Conservation (phyloP, 1,284 basidiomycete species). For the Tremellales sp. region DNA sequence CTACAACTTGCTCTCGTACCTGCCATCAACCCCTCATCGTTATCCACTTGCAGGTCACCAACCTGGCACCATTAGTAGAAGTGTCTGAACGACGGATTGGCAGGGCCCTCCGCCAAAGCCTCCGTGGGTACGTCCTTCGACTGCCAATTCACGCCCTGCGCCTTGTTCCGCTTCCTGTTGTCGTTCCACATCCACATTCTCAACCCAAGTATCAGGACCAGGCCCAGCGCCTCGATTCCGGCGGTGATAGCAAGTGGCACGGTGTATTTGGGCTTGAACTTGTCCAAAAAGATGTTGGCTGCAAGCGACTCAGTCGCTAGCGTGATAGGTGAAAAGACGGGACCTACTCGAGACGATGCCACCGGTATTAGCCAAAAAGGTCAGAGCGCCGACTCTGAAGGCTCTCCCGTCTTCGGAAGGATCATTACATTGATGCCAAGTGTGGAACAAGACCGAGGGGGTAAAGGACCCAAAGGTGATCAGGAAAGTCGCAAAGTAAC, state of each 20-base stretch:
- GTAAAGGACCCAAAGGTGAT: slow-evolving; percentile 26
- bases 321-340: background rate
- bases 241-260: slow-evolving; percentile 16
- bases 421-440: slow-evolving; percentile 27
- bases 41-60: no score
- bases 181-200: slow-evolving; percentile 17
- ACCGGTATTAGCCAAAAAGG: slow-evolving; percentile 21
- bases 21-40: no score
- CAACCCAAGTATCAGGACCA: slow-evolving; percentile 9
- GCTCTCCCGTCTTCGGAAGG: slow-evolving; percentile 23
- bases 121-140: slow-evolving; percentile 53
- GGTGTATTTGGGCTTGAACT: slow-evolving; percentile 15
- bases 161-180: slow-evolving; percentile 47
- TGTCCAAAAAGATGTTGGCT: slow-evolving; percentile 23
- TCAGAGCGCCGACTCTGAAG: slow-evolving; percentile 21
- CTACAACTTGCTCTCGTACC: no score
- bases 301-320: background rate
- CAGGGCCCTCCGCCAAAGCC: slow-evolving; percentile 50
- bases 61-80: slow-evolving; percentile 42
- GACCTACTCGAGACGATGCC: slow-evolving; percentile 18
- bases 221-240: slow-evolving; percentile 12
- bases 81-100: slow-evolving; percentile 52
- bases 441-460: slow-evolving; percentile 24
- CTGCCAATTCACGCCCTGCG: slow-evolving; percentile 50
- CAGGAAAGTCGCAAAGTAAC: slow-evolving; percentile 30